Evolutionary conservation across 2,329 filamentous ascomycete genomes (phyloP), one percentile per base, ranked within the genome.

Genomic region (Didymella arachidicola): DNA sequence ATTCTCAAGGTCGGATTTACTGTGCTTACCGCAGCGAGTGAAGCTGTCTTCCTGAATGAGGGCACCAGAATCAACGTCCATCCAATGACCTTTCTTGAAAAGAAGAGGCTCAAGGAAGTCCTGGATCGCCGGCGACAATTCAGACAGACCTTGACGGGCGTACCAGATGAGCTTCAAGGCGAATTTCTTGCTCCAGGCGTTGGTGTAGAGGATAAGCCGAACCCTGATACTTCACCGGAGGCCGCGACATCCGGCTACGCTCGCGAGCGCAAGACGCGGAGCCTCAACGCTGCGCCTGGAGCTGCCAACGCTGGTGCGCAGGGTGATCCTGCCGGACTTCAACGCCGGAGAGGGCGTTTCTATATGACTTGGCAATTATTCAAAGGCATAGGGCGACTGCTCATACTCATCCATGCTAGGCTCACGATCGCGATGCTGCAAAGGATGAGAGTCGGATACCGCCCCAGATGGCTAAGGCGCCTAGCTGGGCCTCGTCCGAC

Each of bases 11-110:
- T 92, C 34, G 95, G 95, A 0, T 97, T 97, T 72, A 89, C 88
- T 11, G 88, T 94, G 12, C 87, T 98, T 60, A 96, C 92, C 0
- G 94, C 96, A 76, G 95, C 95, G 0, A 97, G 92, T 68, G 93
- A 98, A 77, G 94, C 94, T 3, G 95, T 98, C 0, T 98, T 97
- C 72, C 81, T 99, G 11, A 97, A 97, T 61, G 94, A 98, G 76
- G 94, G 94, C 44, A 86, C 86, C 39, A 84, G 84, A 1, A 87
- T 98, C 50, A 88, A 86, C 60, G 81, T 96, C 2, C 87, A 88
- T 63, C 82, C 84, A 34, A 88, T 88, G 78, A 97, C 95, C 0
- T 99, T 95, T 94, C 81, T 98, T 3, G 95, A 99, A 72, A 91
- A 94, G 67, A 91, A 96, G 65, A 86, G 93, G 6, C 82, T 94